These are phyloP conservation scores for Aquilaria malaccensis DNA, from an alignment of 345 rosid species.

Conservation along the genomic window DNA sequence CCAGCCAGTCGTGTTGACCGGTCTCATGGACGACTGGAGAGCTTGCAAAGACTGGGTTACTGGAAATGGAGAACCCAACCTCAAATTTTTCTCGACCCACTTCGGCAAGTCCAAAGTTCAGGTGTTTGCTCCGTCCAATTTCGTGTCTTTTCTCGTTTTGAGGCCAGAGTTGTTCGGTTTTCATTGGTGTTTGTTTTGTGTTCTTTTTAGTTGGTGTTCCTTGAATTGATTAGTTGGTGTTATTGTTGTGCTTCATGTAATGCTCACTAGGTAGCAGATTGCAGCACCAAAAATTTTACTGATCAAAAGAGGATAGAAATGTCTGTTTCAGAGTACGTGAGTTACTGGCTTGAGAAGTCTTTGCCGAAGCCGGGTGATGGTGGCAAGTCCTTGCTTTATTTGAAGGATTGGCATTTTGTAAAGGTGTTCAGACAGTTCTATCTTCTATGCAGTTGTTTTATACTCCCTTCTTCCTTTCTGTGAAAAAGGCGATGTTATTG, in stretches of 20 bases:
- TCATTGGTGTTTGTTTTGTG: no score
- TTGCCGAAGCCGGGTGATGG: conserved; percentile 2
- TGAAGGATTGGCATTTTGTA: conserved; percentile 96
- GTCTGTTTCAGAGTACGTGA: conserved; percentile 63
- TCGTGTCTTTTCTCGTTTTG: neutral
- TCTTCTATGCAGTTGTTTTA: conserved; percentile 1
- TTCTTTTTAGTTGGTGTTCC: neutral
- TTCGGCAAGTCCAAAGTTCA: conserved; percentile 77
- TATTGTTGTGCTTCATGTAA: neutral
- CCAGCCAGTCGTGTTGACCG: conserved; percentile 64
- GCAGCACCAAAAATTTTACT: conserved; percentile 63
- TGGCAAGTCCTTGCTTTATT: conserved; percentile 44
- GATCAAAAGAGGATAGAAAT: conserved; percentile 86
- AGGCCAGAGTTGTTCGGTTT: neutral
- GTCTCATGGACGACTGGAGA: conserved; percentile 76
- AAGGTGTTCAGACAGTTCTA: conserved; percentile 33
- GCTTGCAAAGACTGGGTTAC: conserved; percentile 78
- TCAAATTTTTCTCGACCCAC: conserved; percentile 51
- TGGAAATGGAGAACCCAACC: conserved; percentile 47
- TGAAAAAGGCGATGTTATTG: neutral
- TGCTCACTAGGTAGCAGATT: conserved; percentile 64
- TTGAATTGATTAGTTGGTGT: neutral
- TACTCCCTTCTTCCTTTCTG: neutral
- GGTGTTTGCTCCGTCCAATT: conserved; percentile 28
- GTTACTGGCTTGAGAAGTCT: conserved; percentile 35